A percentile compares a stretch with the other conserved stretches of the same genome.
Evolutionary conservation across 2,329 filamentous ascomycete genomes (phyloP).

Genomic region (Apiospora hydei): DNA sequence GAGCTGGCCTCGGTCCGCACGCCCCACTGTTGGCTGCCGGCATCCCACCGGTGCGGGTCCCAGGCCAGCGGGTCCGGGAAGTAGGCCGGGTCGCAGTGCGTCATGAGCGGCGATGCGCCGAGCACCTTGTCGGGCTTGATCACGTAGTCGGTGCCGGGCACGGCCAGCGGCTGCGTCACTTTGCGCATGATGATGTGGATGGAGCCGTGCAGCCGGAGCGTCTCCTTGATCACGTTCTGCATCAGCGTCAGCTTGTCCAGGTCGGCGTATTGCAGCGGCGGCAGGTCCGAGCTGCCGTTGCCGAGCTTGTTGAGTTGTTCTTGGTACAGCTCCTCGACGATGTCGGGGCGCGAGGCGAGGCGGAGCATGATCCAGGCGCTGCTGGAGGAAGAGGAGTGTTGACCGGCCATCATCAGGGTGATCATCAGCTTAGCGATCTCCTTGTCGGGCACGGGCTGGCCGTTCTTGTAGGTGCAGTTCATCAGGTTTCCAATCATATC

Average conservation of each 20-base stretch:
- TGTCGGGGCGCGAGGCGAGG: constrained; percentile 72
- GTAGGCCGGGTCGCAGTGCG: constrained; percentile 59
- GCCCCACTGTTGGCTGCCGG: constrained; percentile 22
- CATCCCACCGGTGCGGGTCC: constrained; percentile 72
- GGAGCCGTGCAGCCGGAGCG: constrained; percentile 73
- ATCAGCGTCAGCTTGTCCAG: constrained; percentile 68
- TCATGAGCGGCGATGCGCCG: constrained; percentile 53
- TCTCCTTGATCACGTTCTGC: constrained; percentile 73
- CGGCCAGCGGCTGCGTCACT: constrained; percentile 70
- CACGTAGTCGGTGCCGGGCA: constrained; percentile 63
- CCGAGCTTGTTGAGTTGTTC: constrained; percentile 68
- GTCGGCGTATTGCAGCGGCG: constrained; percentile 64
- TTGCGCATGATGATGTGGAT: constrained; percentile 79
- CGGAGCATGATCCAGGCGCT: constrained; percentile 79
- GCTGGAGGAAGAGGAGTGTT: constrained; percentile 82
- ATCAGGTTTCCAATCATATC: constrained; percentile 86
- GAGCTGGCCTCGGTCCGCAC: constrained; percentile 22
- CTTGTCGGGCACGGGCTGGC: constrained; percentile 71
- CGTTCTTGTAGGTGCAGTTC: constrained; percentile 78
- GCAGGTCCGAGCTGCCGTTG: constrained; percentile 49
- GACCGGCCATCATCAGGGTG: constrained; percentile 82
- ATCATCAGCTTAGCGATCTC: constrained; percentile 90
- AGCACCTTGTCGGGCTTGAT: constrained; percentile 58
- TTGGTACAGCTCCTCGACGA: constrained; percentile 73
- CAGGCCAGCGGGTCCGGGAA: constrained; percentile 66